phyloP scores from a whole-genome alignment of 2,329 filamentous ascomycete species.

The Diaporthe citrichinensis region DNA sequence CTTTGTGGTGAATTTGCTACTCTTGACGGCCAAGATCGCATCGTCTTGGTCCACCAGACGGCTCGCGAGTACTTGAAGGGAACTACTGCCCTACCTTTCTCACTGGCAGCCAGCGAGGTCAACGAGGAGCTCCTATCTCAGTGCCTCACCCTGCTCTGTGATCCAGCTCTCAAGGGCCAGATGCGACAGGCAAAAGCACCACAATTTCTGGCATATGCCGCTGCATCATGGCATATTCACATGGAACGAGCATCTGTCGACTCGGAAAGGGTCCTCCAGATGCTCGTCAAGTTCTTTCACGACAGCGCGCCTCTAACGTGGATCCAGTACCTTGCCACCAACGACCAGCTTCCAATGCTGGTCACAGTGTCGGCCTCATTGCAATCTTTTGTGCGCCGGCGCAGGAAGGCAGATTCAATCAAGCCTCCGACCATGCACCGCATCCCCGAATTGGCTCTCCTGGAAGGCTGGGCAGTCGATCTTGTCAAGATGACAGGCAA shows the following conservation, averaged over 20 bases:
- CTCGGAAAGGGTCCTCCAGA: conserved; percentile 42
- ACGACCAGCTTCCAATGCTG: conserved; percentile 6
- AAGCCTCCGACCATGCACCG: conserved; percentile 40
- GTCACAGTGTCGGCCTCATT: conserved; percentile 36
- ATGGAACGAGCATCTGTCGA: conserved; percentile 39
- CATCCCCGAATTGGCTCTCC: conserved; percentile 40
- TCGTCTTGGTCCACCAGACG: conserved; percentile 37
- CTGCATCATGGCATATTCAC: conserved; percentile 45
- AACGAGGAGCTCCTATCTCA: conserved; percentile 21
- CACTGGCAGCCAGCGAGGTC: conserved; percentile 1
- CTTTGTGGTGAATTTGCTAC: conserved; percentile 45
- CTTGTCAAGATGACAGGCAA: conserved; percentile 45
- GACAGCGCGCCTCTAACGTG: conserved; percentile 44
- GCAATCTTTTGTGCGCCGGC: conserved; percentile 38
- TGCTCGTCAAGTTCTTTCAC: conserved; percentile 44
- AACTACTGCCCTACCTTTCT: not conserved
- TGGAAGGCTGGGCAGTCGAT: conserved; percentile 46
- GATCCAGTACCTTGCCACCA: conserved; percentile 46
- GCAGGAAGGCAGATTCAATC: conserved; percentile 38
- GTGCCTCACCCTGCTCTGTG: not conserved
- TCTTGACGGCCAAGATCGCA: conserved; percentile 39
- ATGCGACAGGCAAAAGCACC: conserved; percentile 4
- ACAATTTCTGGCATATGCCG: conserved; percentile 42
- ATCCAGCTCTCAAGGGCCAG: not conserved
- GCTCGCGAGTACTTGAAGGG: conserved; percentile 13